Base-by-base conservation (phyloP, 371 early-diverging fungal species). In the Lichtheimia ornata region DNA sequence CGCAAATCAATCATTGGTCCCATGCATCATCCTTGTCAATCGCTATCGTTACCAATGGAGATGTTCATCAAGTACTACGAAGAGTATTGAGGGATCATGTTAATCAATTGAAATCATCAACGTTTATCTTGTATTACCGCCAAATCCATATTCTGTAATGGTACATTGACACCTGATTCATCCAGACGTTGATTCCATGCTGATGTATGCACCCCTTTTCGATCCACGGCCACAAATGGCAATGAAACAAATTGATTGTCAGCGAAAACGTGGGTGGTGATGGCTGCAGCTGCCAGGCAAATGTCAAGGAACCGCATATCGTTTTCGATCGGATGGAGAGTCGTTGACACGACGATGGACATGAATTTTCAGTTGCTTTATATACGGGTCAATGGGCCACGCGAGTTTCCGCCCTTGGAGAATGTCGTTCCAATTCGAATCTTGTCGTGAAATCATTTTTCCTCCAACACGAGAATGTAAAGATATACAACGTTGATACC, bases 1-100 rank as follows among this genome's bases (percentile, higher is more conserved):
- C 9, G 11, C 18, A 24, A n/a, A 53, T 24, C 12, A 9, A 15
- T 28, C 14, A 30, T 24, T 5, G 12, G 42, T 2, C 13, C 27
- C 50, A 28, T 41, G 12, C 15, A 4, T 15, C n/a, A 45, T 4
- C n/a, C 17, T 17, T 18, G 24, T 56, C 15, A 17, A 25, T 20
- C n/a, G 2, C 50, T 43, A 14, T 5, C 13, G 24, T 50, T 71
- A 70, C 77, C 79, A 55, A 79, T 61, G 17, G 66, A 43, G 12
- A 79, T 62, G 22, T 79, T 67, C 17, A 79, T 71, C n/a, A 79
- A 42, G 25, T 79, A 79, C 72, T 72, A 63, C 1, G 28, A 11
- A 42, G 15, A 30, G 54, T 0, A 24, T 17, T 5, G 17, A 28
- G 20, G 13, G 27, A 30, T 22, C 27, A 54, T 58, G 18, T 18